Conservation (phyloP, 805 yeast species). For the Starmerella davenportii region DNA sequence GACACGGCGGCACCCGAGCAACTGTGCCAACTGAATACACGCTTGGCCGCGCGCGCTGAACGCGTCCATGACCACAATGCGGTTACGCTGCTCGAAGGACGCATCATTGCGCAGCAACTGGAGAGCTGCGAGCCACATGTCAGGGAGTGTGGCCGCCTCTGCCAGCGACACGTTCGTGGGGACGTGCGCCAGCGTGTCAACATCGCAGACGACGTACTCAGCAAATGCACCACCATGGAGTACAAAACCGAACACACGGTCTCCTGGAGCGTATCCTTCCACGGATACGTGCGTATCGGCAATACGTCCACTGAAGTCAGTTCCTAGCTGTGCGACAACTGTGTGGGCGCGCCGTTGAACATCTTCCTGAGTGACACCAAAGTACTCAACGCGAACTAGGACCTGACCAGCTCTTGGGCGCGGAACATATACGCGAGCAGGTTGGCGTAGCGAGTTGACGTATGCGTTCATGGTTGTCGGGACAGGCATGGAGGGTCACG, state of each 20-base stretch:
- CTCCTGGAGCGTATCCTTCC: conserved; percentile 19
- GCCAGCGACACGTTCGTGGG: conserved; percentile 17
- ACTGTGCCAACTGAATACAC: conserved; percentile 24
- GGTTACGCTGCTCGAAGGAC: conserved; percentile 18
- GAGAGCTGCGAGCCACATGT: conserved; percentile 25
- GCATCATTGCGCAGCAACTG: conserved; percentile 22
- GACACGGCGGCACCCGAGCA: conserved; percentile 22
- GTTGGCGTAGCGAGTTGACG: no score
- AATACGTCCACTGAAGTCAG: conserved; percentile 24
- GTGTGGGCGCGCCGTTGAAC: conserved; percentile 2
- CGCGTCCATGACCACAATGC: conserved; percentile 23
- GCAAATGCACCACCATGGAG: conserved; percentile 25
- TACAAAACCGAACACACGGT: conserved; percentile 24
- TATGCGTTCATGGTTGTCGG: no score
- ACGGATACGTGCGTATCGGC: conserved; percentile 7
- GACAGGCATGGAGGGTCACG: no score
- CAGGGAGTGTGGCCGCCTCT: conserved; percentile 23
- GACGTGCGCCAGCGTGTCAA: conserved; percentile 15
- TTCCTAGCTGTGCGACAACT: conserved; percentile 21
- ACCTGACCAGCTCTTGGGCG: conserved; percentile 15
- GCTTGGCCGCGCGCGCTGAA: conserved; percentile 24
- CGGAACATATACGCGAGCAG: no score
- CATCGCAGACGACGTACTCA: conserved; percentile 21
- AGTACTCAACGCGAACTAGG: conserved; percentile 21
- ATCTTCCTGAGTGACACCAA: conserved; percentile 25